Conservation (phyloP, 768 basidiomycete species). For the Lentinula guzmanii region DNA sequence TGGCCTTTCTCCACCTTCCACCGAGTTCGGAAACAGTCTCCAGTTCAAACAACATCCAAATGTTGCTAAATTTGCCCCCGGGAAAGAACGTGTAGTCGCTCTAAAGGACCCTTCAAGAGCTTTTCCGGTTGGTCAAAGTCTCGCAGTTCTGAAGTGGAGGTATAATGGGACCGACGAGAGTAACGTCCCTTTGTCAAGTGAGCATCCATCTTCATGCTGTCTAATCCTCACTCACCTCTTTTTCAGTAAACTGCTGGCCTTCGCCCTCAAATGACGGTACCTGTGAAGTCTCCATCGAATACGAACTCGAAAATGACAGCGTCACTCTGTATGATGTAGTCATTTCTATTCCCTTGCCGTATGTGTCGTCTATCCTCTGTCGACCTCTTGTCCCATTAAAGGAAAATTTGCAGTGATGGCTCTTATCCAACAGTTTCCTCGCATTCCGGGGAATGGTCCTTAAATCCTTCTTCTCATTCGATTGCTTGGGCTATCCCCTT, state of each 20-base stretch:
- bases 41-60: conserved; percentile 98
- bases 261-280: conserved; percentile 88
- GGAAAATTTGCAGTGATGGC: conserved; percentile 43
- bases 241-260: conserved; percentile 93
- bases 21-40: conserved; percentile 57
- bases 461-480: conserved; percentile 74
- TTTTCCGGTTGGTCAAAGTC: conserved; percentile 84
- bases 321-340: conserved; percentile 78
- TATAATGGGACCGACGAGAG: conserved; percentile 89
- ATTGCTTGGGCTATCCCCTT: conserved; percentile 81
- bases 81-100: conserved; percentile 58
- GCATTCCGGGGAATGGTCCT: conserved; percentile 72
- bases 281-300: conserved; percentile 93
- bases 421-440: conserved; percentile 83
- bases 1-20: conserved; percentile 48
- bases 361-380: conserved; percentile 24
- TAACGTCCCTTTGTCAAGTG: conserved; percentile 86
- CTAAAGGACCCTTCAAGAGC: conserved; percentile 77
- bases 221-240: neutral
- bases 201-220: conserved; percentile 21
- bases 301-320: conserved; percentile 85
- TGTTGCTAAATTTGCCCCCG: conserved; percentile 77
- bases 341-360: conserved; percentile 94
- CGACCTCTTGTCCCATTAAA: neutral
- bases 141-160: conserved; percentile 91